Evolutionary conservation across 306 rosid species (phyloP), one percentile per base, ranked within the genome.

Genomic region (Malus sieversii): DNA sequence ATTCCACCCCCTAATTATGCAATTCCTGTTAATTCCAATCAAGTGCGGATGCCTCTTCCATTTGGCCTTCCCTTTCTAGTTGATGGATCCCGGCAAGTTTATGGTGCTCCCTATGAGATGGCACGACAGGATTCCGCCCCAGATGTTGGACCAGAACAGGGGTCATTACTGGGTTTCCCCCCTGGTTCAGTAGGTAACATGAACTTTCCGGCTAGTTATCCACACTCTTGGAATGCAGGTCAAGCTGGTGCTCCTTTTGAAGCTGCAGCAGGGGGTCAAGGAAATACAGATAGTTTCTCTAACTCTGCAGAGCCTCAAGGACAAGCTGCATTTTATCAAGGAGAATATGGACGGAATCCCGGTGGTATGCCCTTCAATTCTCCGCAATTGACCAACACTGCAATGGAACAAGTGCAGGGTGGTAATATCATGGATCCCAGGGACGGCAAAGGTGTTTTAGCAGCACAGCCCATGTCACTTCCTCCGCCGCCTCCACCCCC

Each of bases 171-270:
- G 82, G 96, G 96, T 53, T 92, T 85, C 68, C 93, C 97, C 32
- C 97, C 86, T 53, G 96, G 88, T 74, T 84, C 76, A 15, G 77
- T 75, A 23, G 79, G 82, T 66, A 90, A 85, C 51, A 84, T 89
- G 79, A 86, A 86, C 60, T 89, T 87, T 78, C 71, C 87, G 2
- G 84, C 84, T 66, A 80, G 81, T 70, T 90, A 87, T 83, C 85
- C 87, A n/a, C 96, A 89, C 61, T 81, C 93, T 45, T 92, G 97
- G 97, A 86, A 88, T 82, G 81, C 88, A n/a, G 91, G 90, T 72
- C 85, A 87, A 45, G 80, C 77, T 4, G 82, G 91, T 62, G 75
- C 61, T 35, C 93, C 93, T 55, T 92, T 85, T 45, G 98, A 94
- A 32, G 75, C 72, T 68, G 61, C 74, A 29, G 74, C 71, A 18